Percentiles rank a stretch among this genome's conserved stretches.
Conservation (phyloP, 2,329 filamentous ascomycete species). For the Acrocalymma vagum region DNA sequence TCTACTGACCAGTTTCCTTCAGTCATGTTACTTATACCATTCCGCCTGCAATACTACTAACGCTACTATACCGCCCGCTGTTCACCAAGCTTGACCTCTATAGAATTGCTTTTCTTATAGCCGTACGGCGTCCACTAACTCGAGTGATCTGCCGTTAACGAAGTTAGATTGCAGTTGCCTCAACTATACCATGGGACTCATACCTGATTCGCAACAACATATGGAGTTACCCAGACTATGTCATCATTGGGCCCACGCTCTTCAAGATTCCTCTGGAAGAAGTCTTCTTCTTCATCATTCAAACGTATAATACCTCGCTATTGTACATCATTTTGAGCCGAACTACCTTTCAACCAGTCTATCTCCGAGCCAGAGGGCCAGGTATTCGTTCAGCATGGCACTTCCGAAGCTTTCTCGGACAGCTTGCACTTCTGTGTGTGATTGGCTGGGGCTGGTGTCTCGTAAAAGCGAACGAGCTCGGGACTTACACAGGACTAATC, state of each 20-base stretch:
- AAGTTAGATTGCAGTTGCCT: slow-evolving; percentile 66
- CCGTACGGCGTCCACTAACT: slow-evolving; percentile 39
- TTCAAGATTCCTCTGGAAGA: slow-evolving; percentile 75
- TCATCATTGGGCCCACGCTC: slow-evolving; percentile 69
- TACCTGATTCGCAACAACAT: slow-evolving; percentile 73
- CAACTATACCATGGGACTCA: slow-evolving; percentile 80
- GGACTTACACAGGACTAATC: slow-evolving; percentile 75
- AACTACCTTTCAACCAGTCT: slow-evolving; percentile 64
- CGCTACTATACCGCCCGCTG: slow-evolving; percentile 67
- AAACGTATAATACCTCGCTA: slow-evolving; percentile 76
- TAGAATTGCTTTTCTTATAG: slow-evolving; percentile 68
- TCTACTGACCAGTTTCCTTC: slow-evolving; percentile 20
- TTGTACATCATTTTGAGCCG: slow-evolving; percentile 75
- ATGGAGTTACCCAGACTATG: slow-evolving; percentile 75
- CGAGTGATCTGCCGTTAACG: slow-evolving; percentile 28
- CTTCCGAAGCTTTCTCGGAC: slow-evolving; percentile 58
- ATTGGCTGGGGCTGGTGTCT: slow-evolving; percentile 57
- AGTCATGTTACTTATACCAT: slow-evolving; percentile 75
- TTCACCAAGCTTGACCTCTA: slow-evolving; percentile 69
- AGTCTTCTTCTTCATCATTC: slow-evolving; percentile 79
- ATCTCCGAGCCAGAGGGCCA: slow-evolving; percentile 55
- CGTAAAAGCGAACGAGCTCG: slow-evolving; percentile 56
- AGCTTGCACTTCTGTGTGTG: slow-evolving; percentile 55
- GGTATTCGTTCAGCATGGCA: slow-evolving; percentile 43
- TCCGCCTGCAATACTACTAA: slow-evolving; percentile 67